These are phyloP conservation scores for Neopestalotiopsis clavispora DNA, from an alignment of 2,329 filamentous ascomycete species.

Conservation along the genomic window DNA sequence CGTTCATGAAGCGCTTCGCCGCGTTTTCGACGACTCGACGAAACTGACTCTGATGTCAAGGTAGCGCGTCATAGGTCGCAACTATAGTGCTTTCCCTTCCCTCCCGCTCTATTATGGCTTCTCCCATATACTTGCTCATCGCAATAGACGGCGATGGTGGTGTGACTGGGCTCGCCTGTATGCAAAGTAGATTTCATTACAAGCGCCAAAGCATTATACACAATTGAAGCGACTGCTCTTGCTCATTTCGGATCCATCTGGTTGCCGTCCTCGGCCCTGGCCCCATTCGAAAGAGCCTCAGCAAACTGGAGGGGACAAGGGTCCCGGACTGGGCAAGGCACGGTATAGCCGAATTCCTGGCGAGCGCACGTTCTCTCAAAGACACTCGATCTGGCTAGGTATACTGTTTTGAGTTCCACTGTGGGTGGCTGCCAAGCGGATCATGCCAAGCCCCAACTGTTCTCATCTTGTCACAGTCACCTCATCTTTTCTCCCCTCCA, in stretches of 20 bases:
- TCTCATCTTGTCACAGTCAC: slow-evolving; percentile 40
- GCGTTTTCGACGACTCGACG: not conserved
- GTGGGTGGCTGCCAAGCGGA: slow-evolving; percentile 35
- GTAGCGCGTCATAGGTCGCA: not conserved
- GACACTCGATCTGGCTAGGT: slow-evolving; percentile 24
- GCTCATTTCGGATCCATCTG: slow-evolving; percentile 10
- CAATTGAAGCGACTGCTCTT: slow-evolving; percentile 13
- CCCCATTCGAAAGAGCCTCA: not conserved
- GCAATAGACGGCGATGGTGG: not conserved
- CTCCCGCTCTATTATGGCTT: not conserved
- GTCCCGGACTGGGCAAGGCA: not conserved
- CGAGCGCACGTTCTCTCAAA: slow-evolving; percentile 21
- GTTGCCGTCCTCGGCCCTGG: slow-evolving; percentile 10
- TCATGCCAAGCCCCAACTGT: slow-evolving; percentile 39
- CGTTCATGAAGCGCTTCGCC: not conserved
- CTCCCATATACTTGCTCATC: not conserved
- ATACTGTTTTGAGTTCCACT: slow-evolving; percentile 33
- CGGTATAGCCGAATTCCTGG: slow-evolving; percentile 9
- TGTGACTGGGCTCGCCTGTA: not conserved
- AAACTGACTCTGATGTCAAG: not conserved
- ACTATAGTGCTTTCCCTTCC: slow-evolving; percentile 1
- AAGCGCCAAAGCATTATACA: slow-evolving; percentile 9
- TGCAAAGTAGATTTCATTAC: not conserved
- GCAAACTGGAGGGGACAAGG: not conserved
- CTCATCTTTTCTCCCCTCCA: slow-evolving; percentile 33